These are phyloP conservation scores for Fusarium luffae DNA, from an alignment of 2,329 filamentous ascomycete genomes.

Conservation along the genomic window DNA sequence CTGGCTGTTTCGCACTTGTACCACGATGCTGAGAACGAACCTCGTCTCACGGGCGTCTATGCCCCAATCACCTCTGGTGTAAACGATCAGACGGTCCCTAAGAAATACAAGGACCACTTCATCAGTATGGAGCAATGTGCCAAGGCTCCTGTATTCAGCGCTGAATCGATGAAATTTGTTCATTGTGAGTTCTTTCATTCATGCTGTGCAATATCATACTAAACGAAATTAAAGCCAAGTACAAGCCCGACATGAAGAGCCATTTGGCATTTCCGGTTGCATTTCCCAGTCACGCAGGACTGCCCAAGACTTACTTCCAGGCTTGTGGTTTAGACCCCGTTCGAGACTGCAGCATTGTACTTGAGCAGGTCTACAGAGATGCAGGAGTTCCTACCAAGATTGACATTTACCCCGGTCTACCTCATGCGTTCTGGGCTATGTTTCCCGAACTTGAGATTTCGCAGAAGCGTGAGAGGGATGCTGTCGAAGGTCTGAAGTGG, in stretches of 20 bases:
- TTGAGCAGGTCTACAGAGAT: slow-evolving; percentile 47
- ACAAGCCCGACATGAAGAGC: slow-evolving; percentile 41
- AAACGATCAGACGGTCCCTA: slow-evolving; percentile 40
- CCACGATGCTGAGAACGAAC: slow-evolving; percentile 21
- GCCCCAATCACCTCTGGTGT: slow-evolving; percentile 39
- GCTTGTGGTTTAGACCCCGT: slow-evolving; percentile 47
- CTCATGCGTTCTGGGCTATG: slow-evolving; percentile 47
- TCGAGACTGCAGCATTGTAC: slow-evolving; percentile 46
- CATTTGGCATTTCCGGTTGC: slow-evolving; percentile 45
- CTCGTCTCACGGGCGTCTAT: slow-evolving; percentile 46
- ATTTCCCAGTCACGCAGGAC: slow-evolving; percentile 27
- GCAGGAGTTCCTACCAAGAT: slow-evolving; percentile 43
- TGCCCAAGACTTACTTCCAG: slow-evolving; percentile 51
- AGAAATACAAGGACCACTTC: slow-evolving; percentile 46
- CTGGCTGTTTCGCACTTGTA: slow-evolving; percentile 43
- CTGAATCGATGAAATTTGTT: slow-evolving; percentile 42
- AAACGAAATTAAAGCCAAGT: slow-evolving; percentile 33
- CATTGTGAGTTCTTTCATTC: slow-evolving; percentile 22
- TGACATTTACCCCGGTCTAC: slow-evolving; percentile 47
- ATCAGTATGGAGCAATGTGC: slow-evolving; percentile 46
- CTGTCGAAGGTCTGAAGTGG: slow-evolving; percentile 41
- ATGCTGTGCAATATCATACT: neutral
- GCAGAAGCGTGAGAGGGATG: slow-evolving; percentile 40
- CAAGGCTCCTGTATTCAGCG: slow-evolving; percentile 38
- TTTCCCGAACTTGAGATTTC: slow-evolving; percentile 38